phyloP scores from a whole-genome alignment of 768 basidiomycete species.

The Naganishia kalamii region DNA sequence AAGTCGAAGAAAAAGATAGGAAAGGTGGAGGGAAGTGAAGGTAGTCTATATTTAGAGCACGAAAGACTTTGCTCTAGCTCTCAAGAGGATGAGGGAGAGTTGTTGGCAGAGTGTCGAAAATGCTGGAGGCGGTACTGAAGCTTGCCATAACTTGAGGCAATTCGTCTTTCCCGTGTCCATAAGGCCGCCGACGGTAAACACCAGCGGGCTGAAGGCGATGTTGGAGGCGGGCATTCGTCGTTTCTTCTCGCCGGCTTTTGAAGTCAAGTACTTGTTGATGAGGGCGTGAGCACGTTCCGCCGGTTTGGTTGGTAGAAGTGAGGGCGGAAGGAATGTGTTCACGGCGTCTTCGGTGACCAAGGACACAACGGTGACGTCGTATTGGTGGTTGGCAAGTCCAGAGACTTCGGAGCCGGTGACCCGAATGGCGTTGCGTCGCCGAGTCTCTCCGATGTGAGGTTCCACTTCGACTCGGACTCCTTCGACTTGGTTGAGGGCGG shows the following conservation, averaged over 20 bases:
- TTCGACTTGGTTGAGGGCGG: conserved; percentile 1
- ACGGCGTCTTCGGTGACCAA: not conserved
- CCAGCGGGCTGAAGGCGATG: conserved; percentile 5
- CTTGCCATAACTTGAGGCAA: conserved; percentile 5
- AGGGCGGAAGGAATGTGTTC: not conserved
- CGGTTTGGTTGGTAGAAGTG: not conserved
- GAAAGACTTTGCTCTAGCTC: conserved; percentile 10
- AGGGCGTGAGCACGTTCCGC: not conserved
- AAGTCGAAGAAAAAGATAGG: too few species aligned
- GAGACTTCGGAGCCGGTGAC: not conserved
- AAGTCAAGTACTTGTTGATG: conserved; percentile 7
- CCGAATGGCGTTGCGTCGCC: not conserved
- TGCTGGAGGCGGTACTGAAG: not conserved
- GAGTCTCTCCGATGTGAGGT: not conserved
- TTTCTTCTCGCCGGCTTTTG: not conserved
- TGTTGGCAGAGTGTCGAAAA: conserved; percentile 3
- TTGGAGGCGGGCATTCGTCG: not conserved
- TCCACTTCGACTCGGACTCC: not conserved
- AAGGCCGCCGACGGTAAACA: conserved; percentile 12
- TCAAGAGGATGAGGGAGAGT: conserved; percentile 6
- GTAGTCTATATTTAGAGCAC: too few species aligned
- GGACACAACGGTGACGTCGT: not conserved
- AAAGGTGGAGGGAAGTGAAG: too few species aligned
- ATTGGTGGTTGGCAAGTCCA: too few species aligned
- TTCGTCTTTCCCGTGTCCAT: conserved; percentile 3